Evolutionary conservation across 495 filamentous ascomycete genomes (phyloP).

Genomic region (Filosporella fistucella): DNA sequence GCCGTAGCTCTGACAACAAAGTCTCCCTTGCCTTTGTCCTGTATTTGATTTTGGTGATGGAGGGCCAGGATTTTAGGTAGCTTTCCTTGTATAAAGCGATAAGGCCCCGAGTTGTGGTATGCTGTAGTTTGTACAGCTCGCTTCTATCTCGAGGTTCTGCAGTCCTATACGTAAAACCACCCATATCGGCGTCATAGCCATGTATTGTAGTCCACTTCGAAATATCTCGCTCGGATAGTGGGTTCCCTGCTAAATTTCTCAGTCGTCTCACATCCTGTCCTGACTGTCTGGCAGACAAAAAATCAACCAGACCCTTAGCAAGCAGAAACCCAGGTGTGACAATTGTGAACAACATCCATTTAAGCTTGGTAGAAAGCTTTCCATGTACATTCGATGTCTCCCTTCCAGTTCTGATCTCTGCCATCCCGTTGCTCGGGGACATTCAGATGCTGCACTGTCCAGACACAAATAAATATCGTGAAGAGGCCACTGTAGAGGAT

Average conservation of each 20-base stretch:
- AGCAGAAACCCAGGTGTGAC: conserved; percentile 25
- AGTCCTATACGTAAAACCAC: too few species aligned
- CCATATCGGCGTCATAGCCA: conserved; percentile 6
- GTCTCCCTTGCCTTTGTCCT: conserved; percentile 35
- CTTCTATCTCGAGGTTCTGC: too few species aligned
- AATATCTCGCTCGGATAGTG: too few species aligned
- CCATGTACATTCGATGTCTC: conserved; percentile 15
- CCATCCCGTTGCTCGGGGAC: conserved; percentile 10
- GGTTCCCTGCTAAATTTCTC: too few species aligned
- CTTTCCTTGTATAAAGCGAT: background rate
- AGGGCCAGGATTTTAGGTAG: background rate
- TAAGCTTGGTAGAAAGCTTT: background rate
- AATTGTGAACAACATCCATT: conserved; percentile 23
- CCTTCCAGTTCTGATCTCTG: background rate
- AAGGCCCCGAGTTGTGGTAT: background rate
- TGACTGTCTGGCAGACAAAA: conserved; percentile 15
- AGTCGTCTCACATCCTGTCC: background rate
- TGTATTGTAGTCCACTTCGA: conserved; percentile 2
- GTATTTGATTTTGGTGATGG: conserved; percentile 25
- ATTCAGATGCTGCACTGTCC: conserved; percentile 29
- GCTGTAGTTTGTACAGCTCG: too few species aligned
- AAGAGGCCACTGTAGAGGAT: conserved; percentile 22
- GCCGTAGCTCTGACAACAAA: conserved; percentile 25
- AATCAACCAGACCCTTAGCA: conserved; percentile 9
- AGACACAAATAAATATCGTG: conserved; percentile 28